These are phyloP conservation scores for Cryptococcus wingfieldii DNA, from an alignment of 1,284 basidiomycete genomes.

Conservation along the genomic window DNA sequence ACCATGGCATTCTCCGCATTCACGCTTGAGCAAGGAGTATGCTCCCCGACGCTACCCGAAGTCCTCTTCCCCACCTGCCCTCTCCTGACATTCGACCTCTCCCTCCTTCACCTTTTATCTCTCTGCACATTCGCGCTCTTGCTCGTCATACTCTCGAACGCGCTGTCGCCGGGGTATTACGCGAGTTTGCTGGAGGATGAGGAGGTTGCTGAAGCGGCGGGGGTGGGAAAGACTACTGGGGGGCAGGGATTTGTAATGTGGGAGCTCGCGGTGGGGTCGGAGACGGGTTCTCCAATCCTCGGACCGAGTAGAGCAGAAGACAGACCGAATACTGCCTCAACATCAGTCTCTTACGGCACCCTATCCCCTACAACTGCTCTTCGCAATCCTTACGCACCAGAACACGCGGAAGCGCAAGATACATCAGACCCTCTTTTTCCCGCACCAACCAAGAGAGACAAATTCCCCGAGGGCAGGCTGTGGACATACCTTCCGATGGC, in stretches of 20 bases:
- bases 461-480: constrained; percentile 30
- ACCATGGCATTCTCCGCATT: constrained; percentile 40
- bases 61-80: constrained; percentile 31
- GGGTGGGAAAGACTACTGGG: not conserved
- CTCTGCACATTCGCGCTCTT: constrained; percentile 24
- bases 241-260: constrained; percentile 35
- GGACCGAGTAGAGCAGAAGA: not conserved
- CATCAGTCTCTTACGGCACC: constrained; percentile 9
- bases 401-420: not conserved
- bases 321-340: not conserved
- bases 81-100: constrained; percentile 34
- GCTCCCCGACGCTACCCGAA: constrained; percentile 12
- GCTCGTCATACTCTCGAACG: constrained; percentile 30
- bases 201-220: not conserved
- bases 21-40: constrained; percentile 28
- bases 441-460: constrained; percentile 16
- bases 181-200: constrained; percentile 4
- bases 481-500: constrained; percentile 24
- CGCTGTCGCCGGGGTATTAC: constrained; percentile 21
- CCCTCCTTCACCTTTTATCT: constrained; percentile 31
- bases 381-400: not conserved
- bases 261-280: constrained; percentile 34
- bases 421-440: not conserved
- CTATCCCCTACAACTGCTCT: not conserved
- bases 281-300: constrained; percentile 15